A percentile compares a stretch with the other conserved stretches of the same genome.
phyloP scores from a whole-genome alignment of 208 protist species.

The Trypanosoma scelopori region DNA sequence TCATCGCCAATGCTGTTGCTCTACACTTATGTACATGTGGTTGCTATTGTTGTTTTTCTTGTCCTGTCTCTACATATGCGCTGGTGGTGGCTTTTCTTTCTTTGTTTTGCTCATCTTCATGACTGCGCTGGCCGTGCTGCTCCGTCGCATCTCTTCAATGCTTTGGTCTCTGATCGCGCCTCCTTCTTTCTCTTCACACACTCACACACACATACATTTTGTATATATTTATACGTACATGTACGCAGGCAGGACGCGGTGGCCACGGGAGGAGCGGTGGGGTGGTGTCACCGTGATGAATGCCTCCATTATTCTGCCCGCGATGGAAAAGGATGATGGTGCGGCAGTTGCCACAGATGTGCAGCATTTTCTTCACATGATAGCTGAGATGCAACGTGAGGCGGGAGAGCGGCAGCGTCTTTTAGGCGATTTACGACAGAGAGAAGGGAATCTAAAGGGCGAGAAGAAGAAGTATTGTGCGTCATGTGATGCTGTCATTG shows the following conservation, averaged over 20 bases:
- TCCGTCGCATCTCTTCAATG: too few species aligned
- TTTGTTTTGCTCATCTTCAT: too few species aligned
- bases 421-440: constrained; percentile 6
- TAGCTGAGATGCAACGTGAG: constrained; percentile 24
- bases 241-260: neutral
- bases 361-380: constrained; percentile 22
- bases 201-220: neutral
- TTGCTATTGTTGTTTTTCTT: constrained; percentile 22
- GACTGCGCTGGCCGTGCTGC: neutral
- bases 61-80: neutral
- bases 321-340: constrained; percentile 2
- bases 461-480: neutral
- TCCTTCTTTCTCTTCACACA: too few species aligned
- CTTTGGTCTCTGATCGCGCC: too few species aligned
- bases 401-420: constrained; percentile 12
- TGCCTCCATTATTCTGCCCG: neutral
- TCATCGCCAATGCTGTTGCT: too few species aligned
- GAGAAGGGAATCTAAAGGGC: neutral
- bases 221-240: neutral
- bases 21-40: neutral
- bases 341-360: constrained; percentile 5
- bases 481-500: constrained; percentile 1
- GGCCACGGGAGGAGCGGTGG: neutral
- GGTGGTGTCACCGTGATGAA: neutral
- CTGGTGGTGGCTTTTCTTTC: neutral